Conservation (phyloP, 768 basidiomycete genomes). For the Coprinopsis sp. region DNA sequence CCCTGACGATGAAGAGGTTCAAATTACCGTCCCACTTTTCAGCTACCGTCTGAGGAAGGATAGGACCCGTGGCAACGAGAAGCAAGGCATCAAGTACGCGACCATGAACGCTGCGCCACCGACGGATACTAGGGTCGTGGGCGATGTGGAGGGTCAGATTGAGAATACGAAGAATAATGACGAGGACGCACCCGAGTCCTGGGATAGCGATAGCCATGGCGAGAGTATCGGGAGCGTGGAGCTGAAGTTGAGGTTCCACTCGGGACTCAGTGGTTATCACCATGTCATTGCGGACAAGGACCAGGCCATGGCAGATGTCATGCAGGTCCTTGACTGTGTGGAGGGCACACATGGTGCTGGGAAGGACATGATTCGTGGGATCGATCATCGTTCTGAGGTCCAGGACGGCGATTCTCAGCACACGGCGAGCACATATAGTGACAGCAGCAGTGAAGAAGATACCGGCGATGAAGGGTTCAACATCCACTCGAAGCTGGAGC, state of each 20-base stretch:
- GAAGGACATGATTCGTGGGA: constrained; percentile 20
- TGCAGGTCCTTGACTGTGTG: constrained; percentile 40
- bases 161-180: not conserved
- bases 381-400: constrained; percentile 7
- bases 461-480: not conserved
- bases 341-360: constrained; percentile 29
- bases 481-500: not conserved
- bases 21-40: constrained; percentile 23
- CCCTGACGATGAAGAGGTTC: constrained; percentile 29
- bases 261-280: constrained; percentile 41
- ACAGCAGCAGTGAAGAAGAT: not conserved
- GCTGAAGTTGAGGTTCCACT: constrained; percentile 35
- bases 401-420: constrained; percentile 19
- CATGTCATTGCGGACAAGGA: constrained; percentile 31
- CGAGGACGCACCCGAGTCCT: not conserved
- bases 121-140: constrained; percentile 16
- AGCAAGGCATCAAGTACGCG: constrained; percentile 21
- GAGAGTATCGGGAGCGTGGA: constrained; percentile 27
- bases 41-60: not conserved
- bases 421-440: constrained; percentile 1
- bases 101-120: constrained; percentile 18
- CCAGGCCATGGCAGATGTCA: constrained; percentile 32
- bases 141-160: too few relatives aligned
- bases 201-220: constrained; percentile 9
- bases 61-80: constrained; percentile 14